These are phyloP conservation scores for Terfezia claveryi DNA, from an alignment of 495 filamentous ascomycete genomes.

Conservation along the genomic window DNA sequence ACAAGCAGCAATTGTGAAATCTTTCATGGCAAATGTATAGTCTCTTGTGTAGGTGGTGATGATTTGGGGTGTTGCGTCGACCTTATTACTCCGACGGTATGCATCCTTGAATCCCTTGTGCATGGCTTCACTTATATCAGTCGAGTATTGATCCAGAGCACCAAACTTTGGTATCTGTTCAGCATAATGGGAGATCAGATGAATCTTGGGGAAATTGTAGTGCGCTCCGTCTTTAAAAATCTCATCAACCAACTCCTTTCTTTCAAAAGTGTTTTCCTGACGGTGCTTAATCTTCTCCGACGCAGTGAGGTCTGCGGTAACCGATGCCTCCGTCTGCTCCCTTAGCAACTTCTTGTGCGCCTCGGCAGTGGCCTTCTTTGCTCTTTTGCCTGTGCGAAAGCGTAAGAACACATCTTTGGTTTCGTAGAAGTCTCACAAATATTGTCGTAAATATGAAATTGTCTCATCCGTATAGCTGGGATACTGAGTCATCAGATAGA, in stretches of 20 bases:
- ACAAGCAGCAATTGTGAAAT: too few relatives aligned
- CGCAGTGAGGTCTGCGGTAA: not conserved
- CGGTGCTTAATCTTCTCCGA: not conserved
- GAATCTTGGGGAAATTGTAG: not conserved
- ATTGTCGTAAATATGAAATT: not conserved
- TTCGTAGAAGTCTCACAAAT: not conserved
- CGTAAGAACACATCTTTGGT: not conserved
- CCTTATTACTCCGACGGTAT: not conserved
- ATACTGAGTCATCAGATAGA: not conserved
- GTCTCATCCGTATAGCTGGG: not conserved
- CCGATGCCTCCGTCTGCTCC: not conserved
- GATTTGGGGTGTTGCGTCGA: not conserved
- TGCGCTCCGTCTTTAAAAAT: not conserved
- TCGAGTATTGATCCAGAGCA: not conserved
- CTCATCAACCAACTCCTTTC: not conserved
- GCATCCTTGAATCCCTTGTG: not conserved
- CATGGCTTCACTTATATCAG: not conserved
- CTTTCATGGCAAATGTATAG: not conserved
- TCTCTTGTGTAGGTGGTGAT: not conserved
- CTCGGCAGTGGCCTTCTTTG: not conserved
- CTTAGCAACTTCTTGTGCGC: not conserved
- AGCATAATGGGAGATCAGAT: not conserved
- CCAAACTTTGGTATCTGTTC: not conserved
- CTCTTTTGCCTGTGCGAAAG: not conserved
- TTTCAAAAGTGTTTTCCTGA: not conserved